These are phyloP conservation scores for Sesbania bispinosa DNA, from an alignment of 306 rosid species.

Conservation along the genomic window DNA sequence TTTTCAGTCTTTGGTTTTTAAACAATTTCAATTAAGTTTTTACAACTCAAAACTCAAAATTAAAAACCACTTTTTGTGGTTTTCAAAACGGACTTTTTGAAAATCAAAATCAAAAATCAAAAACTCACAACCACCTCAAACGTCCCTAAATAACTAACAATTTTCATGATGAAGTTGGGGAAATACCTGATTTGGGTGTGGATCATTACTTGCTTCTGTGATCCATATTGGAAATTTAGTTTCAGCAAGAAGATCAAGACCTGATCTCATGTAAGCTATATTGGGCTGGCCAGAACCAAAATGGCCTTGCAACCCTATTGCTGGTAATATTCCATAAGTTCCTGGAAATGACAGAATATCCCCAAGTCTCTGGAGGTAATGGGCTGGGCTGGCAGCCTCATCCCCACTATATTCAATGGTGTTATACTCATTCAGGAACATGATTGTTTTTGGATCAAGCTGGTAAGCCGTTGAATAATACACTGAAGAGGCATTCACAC, in stretches of 20 bases:
- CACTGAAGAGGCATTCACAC: constrained; percentile 52
- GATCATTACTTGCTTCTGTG: constrained; percentile 52
- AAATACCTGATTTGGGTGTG: constrained; percentile 50
- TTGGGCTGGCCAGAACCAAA: constrained; percentile 51
- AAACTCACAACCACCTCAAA: too few relatives aligned
- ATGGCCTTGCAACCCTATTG: constrained; percentile 68
- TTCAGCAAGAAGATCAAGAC: constrained; percentile 47
- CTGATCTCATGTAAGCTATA: constrained; percentile 64
- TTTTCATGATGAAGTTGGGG: not conserved
- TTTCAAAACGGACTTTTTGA: too few relatives aligned
- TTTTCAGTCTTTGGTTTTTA: too few relatives aligned
- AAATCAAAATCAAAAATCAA: too few relatives aligned
- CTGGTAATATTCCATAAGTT: constrained; percentile 33
- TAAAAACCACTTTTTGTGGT: too few relatives aligned
- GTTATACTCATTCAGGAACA: constrained; percentile 74
- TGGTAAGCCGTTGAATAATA: constrained; percentile 40
- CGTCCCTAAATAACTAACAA: too few relatives aligned
- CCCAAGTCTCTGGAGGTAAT: constrained; percentile 38
- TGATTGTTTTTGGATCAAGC: constrained; percentile 48
- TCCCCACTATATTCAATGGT: constrained; percentile 53
- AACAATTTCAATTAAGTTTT: too few relatives aligned
- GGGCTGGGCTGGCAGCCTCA: constrained; percentile 27
- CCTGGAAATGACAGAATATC: constrained; percentile 48
- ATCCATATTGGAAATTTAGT: constrained; percentile 65
- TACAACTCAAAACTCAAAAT: too few relatives aligned